Evolutionary conservation across 768 basidiomycete species (phyloP).

Genomic region (Russula emetica): DNA sequence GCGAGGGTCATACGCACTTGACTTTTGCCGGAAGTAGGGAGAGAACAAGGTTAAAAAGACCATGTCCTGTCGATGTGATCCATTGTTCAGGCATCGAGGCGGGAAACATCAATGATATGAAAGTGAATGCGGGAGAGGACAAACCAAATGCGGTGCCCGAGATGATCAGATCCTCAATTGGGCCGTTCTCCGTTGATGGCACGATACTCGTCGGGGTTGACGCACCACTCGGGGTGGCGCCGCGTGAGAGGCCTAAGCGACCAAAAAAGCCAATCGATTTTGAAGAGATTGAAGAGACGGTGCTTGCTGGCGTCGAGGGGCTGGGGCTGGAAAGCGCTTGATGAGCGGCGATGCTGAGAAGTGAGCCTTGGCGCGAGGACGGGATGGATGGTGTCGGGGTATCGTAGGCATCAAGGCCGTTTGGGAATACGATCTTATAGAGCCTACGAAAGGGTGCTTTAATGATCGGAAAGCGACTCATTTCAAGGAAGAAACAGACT

Average conservation of each 20-base stretch:
- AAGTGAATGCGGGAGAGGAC: slow-evolving; percentile 23
- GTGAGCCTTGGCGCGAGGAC: slow-evolving; percentile 38
- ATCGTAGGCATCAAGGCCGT: slow-evolving; percentile 46
- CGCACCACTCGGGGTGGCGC: slow-evolving; percentile 29
- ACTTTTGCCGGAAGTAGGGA: slow-evolving; percentile 68
- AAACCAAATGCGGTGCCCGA: slow-evolving; percentile 75
- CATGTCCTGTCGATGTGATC: slow-evolving; percentile 31
- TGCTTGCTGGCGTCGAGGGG: slow-evolving; percentile 27
- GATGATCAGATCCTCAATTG: slow-evolving; percentile 67
- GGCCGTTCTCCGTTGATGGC: slow-evolving; percentile 40
- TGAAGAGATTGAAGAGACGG: slow-evolving; percentile 12
- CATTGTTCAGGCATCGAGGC: background rate
- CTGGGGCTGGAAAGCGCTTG: slow-evolving; percentile 25
- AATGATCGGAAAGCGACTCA: background rate
- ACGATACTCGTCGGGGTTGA: slow-evolving; percentile 12
- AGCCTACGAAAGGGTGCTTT: slow-evolving; percentile 38
- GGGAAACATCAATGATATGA: background rate
- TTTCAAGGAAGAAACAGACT: slow-evolving; percentile 38
- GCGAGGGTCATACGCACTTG: slow-evolving; percentile 43
- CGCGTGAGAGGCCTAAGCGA: slow-evolving; percentile 30
- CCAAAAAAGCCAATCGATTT: slow-evolving; percentile 30
- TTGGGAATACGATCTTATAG: slow-evolving; percentile 63
- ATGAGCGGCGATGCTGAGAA: slow-evolving; percentile 7
- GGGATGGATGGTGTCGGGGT: slow-evolving; percentile 40
- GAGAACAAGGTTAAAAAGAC: slow-evolving; percentile 73